Evolutionary conservation across 2,329 filamentous ascomycete genomes (phyloP).

Genomic region (Cucurbitaria berberidis): DNA sequence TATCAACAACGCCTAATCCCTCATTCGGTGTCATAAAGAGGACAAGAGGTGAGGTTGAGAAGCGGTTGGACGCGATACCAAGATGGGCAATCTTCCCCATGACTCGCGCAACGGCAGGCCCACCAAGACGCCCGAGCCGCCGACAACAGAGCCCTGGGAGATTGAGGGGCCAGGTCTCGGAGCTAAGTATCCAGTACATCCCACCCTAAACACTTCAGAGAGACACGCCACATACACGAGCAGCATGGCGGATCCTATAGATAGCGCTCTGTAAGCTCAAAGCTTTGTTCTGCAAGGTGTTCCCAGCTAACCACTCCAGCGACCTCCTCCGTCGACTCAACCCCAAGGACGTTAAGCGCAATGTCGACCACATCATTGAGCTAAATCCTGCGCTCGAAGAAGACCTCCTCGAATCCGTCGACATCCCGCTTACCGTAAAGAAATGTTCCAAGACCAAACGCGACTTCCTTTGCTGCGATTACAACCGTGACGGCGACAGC

Average conservation of each 20-base stretch:
- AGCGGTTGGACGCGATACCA: constrained; percentile 8
- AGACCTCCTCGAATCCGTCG: constrained; percentile 96
- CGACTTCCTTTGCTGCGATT: constrained; percentile 98
- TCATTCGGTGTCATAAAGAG: not conserved
- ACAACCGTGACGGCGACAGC: constrained; percentile 98
- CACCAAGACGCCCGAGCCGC: constrained; percentile 13
- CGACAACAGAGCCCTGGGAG: constrained; percentile 16
- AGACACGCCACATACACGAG: constrained; percentile 2
- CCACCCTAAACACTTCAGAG: constrained; percentile 23
- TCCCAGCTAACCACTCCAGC: constrained; percentile 56
- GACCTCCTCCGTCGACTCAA: constrained; percentile 98
- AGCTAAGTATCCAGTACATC: constrained; percentile 17
- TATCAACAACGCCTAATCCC: not conserved
- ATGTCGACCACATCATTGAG: constrained; percentile 86
- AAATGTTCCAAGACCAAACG: constrained; percentile 87
- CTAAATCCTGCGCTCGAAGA: constrained; percentile 93
- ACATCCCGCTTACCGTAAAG: constrained; percentile 87
- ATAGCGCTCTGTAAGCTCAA: constrained; percentile 72
- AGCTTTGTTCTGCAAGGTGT: not conserved
- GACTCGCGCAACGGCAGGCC: constrained; percentile 25
- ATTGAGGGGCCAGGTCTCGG: constrained; percentile 29
- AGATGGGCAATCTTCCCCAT: constrained; percentile 20
- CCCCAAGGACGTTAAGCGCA: constrained; percentile 85
- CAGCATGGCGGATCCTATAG: constrained; percentile 52
- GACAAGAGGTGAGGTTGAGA: constrained; percentile 9